phyloP scores from a whole-genome alignment of 768 basidiomycete species.

The Rhizopogon vulgaris region DNA sequence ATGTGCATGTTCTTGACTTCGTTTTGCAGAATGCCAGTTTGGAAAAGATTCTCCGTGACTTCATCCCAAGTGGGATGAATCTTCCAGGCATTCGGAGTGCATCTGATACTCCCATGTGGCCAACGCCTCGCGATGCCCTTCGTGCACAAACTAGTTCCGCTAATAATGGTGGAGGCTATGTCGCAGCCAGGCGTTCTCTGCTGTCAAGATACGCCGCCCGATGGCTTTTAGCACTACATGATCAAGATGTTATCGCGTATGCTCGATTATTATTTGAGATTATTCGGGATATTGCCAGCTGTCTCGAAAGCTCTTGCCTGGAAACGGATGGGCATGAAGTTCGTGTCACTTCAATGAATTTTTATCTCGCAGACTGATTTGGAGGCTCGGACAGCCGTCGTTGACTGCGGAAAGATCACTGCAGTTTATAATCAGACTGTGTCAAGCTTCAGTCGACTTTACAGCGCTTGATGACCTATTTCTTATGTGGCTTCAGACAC shows the following conservation, averaged over 20 bases:
- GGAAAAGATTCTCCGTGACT: slow-evolving; percentile 61
- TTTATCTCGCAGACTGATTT: neutral
- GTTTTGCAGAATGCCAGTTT: slow-evolving; percentile 55
- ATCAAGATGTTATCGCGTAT: slow-evolving; percentile 51
- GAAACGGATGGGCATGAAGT: neutral
- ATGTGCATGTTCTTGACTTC: neutral
- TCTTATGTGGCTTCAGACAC: slow-evolving; percentile 50
- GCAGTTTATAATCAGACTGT: slow-evolving; percentile 47
- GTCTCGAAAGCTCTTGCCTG: neutral
- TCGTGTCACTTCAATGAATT: neutral
- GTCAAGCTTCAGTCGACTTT: slow-evolving; percentile 48
- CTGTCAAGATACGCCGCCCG: slow-evolving; percentile 49
- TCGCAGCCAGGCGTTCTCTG: slow-evolving; percentile 51
- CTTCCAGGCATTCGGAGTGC: slow-evolving; percentile 61
- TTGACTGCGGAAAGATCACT: slow-evolving; percentile 37
- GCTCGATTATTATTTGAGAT: slow-evolving; percentile 46
- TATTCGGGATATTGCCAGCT: slow-evolving; percentile 38
- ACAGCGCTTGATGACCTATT: slow-evolving; percentile 54
- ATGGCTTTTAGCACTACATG: slow-evolving; percentile 69
- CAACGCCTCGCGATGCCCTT: slow-evolving; percentile 25
- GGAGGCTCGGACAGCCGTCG: neutral
- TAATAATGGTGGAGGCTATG: slow-evolving; percentile 67
- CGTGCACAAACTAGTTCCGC: slow-evolving; percentile 34
- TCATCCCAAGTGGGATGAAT: slow-evolving; percentile 47
- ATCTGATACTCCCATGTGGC: slow-evolving; percentile 49